These are phyloP conservation scores for Ogataea nitratoaversa DNA, from an alignment of 805 yeast species.

Conservation along the genomic window DNA sequence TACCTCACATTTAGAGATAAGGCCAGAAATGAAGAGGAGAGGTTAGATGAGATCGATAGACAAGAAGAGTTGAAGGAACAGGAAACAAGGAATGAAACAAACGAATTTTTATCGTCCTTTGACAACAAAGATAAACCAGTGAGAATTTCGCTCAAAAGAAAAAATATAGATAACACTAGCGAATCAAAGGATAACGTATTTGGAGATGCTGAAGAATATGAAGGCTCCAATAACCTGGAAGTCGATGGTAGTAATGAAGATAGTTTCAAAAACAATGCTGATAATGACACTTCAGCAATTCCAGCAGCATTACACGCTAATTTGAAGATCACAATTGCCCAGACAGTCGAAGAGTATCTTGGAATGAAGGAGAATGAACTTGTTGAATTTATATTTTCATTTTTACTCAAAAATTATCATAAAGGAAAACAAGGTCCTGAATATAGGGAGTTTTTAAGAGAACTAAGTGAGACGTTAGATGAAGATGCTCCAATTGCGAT, in stretches of 20 bases:
- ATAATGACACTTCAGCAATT: background rate
- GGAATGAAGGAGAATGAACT: constrained; percentile 53
- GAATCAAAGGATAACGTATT: constrained; percentile 3
- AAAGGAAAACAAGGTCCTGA: constrained; percentile 24
- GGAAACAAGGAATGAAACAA: constrained; percentile 9
- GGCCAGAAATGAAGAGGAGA: constrained; percentile 39
- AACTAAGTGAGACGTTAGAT: constrained; percentile 45
- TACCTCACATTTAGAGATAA: constrained; percentile 38
- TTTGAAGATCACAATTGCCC: constrained; percentile 36
- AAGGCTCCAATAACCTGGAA: background rate
- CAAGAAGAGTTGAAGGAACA: constrained; percentile 31
- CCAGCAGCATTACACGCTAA: constrained; percentile 16
- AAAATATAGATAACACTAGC: background rate
- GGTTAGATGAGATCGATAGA: constrained; percentile 37
- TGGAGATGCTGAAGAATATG: constrained; percentile 5
- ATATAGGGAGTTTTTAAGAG: constrained; percentile 36
- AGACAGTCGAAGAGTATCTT: constrained; percentile 45
- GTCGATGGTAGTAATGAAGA: background rate
- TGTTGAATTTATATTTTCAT: constrained; percentile 38
- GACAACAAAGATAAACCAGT: constrained; percentile 15
- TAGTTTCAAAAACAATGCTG: background rate
- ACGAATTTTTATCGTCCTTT: constrained; percentile 17
- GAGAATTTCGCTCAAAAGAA: constrained; percentile 21
- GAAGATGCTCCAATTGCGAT: constrained; percentile 36
- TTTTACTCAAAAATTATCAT: constrained; percentile 33